These are phyloP conservation scores for Puccinia horiana DNA, from an alignment of 1,284 basidiomycete genomes.

Conservation along the genomic window DNA sequence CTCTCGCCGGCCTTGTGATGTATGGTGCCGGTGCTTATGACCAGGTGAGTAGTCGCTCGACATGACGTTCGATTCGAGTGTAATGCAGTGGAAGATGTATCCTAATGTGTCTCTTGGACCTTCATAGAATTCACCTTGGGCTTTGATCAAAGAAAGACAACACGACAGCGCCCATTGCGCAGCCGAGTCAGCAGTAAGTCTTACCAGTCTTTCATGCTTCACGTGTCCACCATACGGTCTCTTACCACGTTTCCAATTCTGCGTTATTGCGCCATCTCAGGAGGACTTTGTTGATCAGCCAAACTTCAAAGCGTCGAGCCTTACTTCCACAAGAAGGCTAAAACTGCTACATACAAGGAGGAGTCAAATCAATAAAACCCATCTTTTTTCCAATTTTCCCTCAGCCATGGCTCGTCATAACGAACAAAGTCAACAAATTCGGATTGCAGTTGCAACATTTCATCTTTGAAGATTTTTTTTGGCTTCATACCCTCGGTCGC, in stretches of 20 bases:
- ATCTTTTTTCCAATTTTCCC: background rate
- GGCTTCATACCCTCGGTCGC: background rate
- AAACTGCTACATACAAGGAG: no score
- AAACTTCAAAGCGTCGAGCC: constrained; percentile 17
- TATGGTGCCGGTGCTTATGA: constrained; percentile 10
- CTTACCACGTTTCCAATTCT: background rate
- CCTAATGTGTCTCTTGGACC: background rate
- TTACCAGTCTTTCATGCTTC: background rate
- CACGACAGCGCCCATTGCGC: background rate
- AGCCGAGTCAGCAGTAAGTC: background rate
- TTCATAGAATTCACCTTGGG: constrained; percentile 6
- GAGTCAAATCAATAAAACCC: no score
- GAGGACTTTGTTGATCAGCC: constrained; percentile 27
- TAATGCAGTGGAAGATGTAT: background rate
- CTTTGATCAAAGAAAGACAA: background rate
- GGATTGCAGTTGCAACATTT: background rate
- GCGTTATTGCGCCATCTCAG: background rate
- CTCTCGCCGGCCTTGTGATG: constrained; percentile 7
- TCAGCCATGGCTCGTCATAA: background rate
- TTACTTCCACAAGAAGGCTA: background rate
- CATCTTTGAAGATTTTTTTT: background rate
- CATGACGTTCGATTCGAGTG: background rate
- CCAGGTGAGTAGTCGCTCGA: background rate
- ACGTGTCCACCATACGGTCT: background rate
- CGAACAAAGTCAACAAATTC: background rate